Percentiles rank a stretch among this genome's conserved stretches.
Evolutionary conservation across 2,329 filamentous ascomycete genomes (phyloP).

Genomic region (Claviceps spartinae): DNA sequence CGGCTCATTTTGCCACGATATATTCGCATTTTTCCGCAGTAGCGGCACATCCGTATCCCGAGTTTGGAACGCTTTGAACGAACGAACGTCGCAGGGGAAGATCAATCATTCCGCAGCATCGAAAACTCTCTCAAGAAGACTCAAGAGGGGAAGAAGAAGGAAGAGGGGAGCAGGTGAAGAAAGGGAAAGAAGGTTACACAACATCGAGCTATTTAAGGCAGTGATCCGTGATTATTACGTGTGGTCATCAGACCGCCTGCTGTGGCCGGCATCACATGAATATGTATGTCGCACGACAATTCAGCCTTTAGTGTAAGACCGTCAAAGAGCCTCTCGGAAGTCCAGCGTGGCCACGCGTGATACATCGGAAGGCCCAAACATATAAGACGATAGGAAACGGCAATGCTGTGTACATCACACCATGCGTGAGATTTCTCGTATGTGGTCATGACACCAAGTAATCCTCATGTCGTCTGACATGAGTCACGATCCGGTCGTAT

Average conservation of each 20-base stretch:
- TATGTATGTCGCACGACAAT: not conserved
- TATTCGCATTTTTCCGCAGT: too few species aligned
- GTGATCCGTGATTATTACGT: not conserved
- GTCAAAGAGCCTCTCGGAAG: not conserved
- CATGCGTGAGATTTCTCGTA: not conserved
- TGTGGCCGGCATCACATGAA: not conserved
- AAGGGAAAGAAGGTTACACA: not conserved
- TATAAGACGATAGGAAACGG: too few species aligned
- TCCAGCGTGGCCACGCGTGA: not conserved
- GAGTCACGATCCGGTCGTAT: not conserved
- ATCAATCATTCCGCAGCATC: not conserved
- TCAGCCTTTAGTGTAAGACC: not conserved
- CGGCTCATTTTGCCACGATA: too few species aligned
- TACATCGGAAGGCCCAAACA: not conserved
- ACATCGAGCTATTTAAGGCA: too few species aligned
- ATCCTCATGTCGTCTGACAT: not conserved
- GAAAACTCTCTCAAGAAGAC: too few species aligned
- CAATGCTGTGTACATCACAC: not conserved
- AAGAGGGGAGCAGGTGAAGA: not conserved
- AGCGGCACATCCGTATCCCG: too few species aligned
- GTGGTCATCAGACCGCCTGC: not conserved
- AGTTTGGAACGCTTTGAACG: too few species aligned
- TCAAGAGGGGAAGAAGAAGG: not conserved
- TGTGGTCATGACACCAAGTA: not conserved
- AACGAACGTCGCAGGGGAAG: too few species aligned